Evolutionary conservation across 768 basidiomycete species (phyloP), one percentile per base, ranked within the genome.

Genomic region (Lactarius indigo): DNA sequence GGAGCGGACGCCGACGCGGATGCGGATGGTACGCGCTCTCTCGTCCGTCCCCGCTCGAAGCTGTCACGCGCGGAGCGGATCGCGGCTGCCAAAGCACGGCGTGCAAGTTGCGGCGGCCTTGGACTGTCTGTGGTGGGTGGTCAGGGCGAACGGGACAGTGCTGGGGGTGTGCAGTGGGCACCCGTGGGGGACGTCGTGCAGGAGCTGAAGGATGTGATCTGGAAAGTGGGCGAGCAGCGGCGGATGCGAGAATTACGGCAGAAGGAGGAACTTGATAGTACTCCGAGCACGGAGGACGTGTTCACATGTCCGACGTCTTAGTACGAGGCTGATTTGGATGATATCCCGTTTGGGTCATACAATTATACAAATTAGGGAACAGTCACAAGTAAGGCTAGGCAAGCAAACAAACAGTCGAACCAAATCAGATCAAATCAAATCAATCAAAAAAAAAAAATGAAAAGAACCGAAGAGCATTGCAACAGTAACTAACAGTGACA

Each of bases 171-270:
- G 75, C 78, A 79, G 64, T 87, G 88, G 87, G 90, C 89, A 0
- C 90, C 89, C 8, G 85, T 86, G 5, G 87, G 86, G 1, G 91
- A 92, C 68, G 90, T 93, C 41, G 90, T 93, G 6, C 86, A 91
- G 74, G 91, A 93, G 75, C 78, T 93, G 69, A 91, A 89, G 75
- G 91, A 92, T 71, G 91, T 93, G 13, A 93, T 93, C 35, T 91
- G 89, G 89, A 89, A 91, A 74, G 91, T 93, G 10, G 84, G 90
- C 37, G 89, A 92, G 76, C 80, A 82, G 72, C 79, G 86, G 74
- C 77, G 88, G 66, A 82, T 58, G 57, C 31, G 64, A 58, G 61
- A 57, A 28, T 12, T 41, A 18, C 55, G 8, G 42, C 39, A 33
- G 31, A 73, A 71, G 13, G 76, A 13, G 63, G n/a, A 39, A 15